These are phyloP conservation scores for Euphorbia peplus DNA, from an alignment of 345 rosid genomes.

Conservation along the genomic window DNA sequence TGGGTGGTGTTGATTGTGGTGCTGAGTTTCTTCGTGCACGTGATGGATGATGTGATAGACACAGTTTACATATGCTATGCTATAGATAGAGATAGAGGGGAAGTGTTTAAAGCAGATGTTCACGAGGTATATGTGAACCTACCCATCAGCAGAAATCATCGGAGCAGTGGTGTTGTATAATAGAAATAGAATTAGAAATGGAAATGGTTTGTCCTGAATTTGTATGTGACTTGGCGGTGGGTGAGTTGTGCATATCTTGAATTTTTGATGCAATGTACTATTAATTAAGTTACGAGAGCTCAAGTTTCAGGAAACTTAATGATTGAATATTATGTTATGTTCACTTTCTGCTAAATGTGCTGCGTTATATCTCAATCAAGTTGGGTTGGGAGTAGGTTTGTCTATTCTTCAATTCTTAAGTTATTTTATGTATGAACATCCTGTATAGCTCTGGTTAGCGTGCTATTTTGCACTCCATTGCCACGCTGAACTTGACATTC, in stretches of 20 bases:
- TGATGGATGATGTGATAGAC: constrained; percentile 83
- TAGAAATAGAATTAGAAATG: neutral
- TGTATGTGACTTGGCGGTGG: constrained; percentile 17
- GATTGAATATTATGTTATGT: neutral
- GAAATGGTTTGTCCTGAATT: constrained; percentile 10
- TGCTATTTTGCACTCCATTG: too few species aligned
- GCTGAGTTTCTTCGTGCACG: constrained; percentile 66
- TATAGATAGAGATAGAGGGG: constrained; percentile 76
- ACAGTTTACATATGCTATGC: constrained; percentile 80
- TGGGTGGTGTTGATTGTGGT: constrained; percentile 56
- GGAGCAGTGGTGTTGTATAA: constrained; percentile 42
- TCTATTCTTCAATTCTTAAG: neutral
- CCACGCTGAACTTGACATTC: too few species aligned
- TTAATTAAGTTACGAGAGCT: constrained; percentile 32
- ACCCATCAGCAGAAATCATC: constrained; percentile 61
- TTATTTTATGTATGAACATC: neutral
- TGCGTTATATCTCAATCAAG: neutral
- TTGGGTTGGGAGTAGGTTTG: neutral
- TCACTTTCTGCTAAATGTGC: neutral
- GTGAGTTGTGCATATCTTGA: constrained; percentile 32
- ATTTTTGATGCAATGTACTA: constrained; percentile 19
- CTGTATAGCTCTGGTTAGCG: too few species aligned
- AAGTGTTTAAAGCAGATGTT: constrained; percentile 77
- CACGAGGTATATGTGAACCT: constrained; percentile 81
- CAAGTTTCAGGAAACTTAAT: neutral